Evolutionary conservation across 2,329 filamentous ascomycete species (phyloP), one percentile per base, ranked within the genome.

Genomic region (Fusarium sp.): DNA sequence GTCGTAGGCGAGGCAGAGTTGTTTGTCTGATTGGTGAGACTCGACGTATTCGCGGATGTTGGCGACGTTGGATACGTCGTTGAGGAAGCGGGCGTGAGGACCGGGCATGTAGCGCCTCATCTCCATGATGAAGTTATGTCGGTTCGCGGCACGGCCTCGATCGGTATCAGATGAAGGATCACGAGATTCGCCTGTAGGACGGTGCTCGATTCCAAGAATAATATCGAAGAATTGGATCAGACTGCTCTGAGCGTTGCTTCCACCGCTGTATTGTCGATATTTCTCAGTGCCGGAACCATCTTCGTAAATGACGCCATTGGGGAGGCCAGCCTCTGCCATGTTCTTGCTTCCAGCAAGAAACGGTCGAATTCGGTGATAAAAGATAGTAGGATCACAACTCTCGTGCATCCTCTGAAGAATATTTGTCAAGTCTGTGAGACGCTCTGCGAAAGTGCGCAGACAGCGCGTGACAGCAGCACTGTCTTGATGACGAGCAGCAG

Each of bases 21-120:
- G 87, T 27, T 86, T 86, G 79, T 97, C 87, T 42, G 84, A 83
- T 8, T 84, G 78, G 88, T 89, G 74, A 74, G 79, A 80, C 73
- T 93, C 89, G 54, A 98, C 95, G 76, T 92, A 98, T 22, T 92
- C 87, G 35, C 94, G 93, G 75, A 99, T 94, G 78, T 98, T 98
- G 75, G 95, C 91, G 7, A 98, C 91, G 20, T 85, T 85, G 54
- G 89, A 87, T 17, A 98, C 91, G 70, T 97, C 92, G 71, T 93
- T 88, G 7, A 99, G 87, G 83, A 99, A 99, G 44, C 93, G 91
- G 7, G 94, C 92, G 79, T 99, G 96, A 1, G 93, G 90, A 1
- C 94, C 95, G 0, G 96, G 96, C 96, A 99, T 99, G 83, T 99
- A 99, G 49, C 89, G 89, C 65, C 95, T 92, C 96, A 99, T 99